These are phyloP conservation scores for Plectranthus barbatus DNA, from an alignment of 257 asterid species.

Conservation along the genomic window DNA sequence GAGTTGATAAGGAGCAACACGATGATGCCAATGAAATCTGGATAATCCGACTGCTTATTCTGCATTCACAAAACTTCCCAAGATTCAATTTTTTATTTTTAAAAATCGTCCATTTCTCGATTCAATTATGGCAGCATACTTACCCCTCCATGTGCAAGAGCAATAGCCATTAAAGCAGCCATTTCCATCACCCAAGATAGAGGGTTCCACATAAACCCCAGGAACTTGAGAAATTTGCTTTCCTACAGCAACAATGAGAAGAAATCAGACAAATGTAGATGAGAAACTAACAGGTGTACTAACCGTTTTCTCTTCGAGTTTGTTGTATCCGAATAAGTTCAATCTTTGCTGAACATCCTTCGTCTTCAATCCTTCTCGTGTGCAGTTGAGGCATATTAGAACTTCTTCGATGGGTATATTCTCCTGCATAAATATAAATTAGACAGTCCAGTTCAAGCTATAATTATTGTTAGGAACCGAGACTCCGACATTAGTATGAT, in stretches of 20 bases:
- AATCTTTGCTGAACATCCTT: conserved; percentile 27
- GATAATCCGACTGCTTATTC: conserved; percentile 33
- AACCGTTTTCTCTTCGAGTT: conserved; percentile 51
- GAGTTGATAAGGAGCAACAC: conserved; percentile 46
- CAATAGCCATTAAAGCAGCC: conserved; percentile 60
- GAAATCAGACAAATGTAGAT: background rate
- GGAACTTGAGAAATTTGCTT: conserved; percentile 43
- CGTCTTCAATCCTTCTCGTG: conserved; percentile 30
- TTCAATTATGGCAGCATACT: background rate
- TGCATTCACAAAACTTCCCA: conserved; percentile 11
- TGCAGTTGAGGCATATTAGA: conserved; percentile 33
- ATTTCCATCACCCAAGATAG: conserved; percentile 48
- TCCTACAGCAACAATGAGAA: conserved; percentile 22
- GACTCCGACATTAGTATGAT: too few relatives aligned
- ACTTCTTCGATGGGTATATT: conserved; percentile 46
- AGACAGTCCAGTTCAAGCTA: background rate
- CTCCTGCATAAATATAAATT: conserved; percentile 39
- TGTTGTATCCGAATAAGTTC: conserved; percentile 39
- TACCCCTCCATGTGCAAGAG: conserved; percentile 65
- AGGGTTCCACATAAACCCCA: conserved; percentile 50
- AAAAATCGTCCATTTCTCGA: too few relatives aligned
- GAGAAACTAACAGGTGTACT: background rate
- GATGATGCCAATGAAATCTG: conserved; percentile 47
- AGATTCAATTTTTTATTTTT: background rate
- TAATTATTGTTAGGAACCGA: too few relatives aligned